Base-by-base conservation (phyloP, 75 land plant genomes). In the Pinus tabuliformis region DNA sequence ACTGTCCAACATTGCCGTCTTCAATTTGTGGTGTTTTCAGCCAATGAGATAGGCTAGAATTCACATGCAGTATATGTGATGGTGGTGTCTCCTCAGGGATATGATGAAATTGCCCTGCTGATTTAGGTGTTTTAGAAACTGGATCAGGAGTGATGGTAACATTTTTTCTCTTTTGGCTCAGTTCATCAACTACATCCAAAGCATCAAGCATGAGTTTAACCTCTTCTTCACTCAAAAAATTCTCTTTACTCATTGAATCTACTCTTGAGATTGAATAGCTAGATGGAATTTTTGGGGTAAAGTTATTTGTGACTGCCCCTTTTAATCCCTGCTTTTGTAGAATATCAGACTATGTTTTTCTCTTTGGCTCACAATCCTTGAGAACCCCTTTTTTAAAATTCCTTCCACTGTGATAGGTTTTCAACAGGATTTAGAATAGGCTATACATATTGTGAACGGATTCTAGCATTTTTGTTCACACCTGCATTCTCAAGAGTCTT, bases 41-140 rank as follows among this genome's bases (percentile, higher is more conserved):
- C 92, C 92, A 87, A 56, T 71, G 85, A 42, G 92, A 90, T 56
- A 90, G 89, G 62, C 89, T 87, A 1, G 85, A 71, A 42, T 90
- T 87, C 6, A 87, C 87, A 18, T 59, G 80, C 26, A 85, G 85
- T 85, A 75, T 70, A 26, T 37, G 85, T 76, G 77, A 16, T 30
- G 14, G 16, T 8, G 8, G 39, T 59, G 30, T 33, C 15, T n/a
- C 33, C 63, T 26, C 33, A 33, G 71, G 49, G 2, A 28, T 18
- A 37, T 26, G 28, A 57, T 78, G 12, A 56, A 39, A 4, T 73
- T 20, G 3, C 21, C 24, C 13, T 60, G n/a, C 14, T 18, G 52
- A 33, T 42, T 82, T 42, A 66, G 74, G 71, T 65, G 68, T 70
- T 75, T 75, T 75, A 63, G 62, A 68, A 13, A 73, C 45, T 15